Evolutionary conservation across 1,284 basidiomycete genomes (phyloP), one percentile per base, ranked within the genome.

Genomic region (Stereum hirsutum): DNA sequence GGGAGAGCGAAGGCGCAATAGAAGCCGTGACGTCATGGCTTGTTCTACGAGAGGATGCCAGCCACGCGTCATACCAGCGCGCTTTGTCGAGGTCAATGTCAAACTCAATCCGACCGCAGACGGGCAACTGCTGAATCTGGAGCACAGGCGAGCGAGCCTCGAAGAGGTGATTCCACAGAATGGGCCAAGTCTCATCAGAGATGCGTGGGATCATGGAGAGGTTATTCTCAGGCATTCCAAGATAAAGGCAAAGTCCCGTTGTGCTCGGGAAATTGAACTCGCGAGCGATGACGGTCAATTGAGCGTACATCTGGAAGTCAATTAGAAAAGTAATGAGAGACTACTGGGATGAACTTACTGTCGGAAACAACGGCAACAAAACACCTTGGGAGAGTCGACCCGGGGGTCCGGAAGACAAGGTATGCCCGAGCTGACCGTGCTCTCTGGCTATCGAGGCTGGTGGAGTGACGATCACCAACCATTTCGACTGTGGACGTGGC

Each of bases 241-340:
- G 66, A 56, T 87, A 89, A 15, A 89, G 68, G 54, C 81, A 85
- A 12, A 89, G 56, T 11, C 85, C 86, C 10, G 74, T 59, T 5
- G 71, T 81, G 59, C 81, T 86, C 2, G 85, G 85, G 53, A 89
- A 82, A 54, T 76, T 82, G 61, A 80, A 89, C 58, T 89, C 86
- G 40, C 78, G 75, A 11, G 85, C 83, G 47, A 89, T 87, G 6
- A 82, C 81, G 39, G 72, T 69, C 26, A 89, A 63, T 59, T 89
- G 85, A 20, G 70, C 76, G 54, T 75, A 80, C 68, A 88, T 74
- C 86, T 89, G 45, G 19, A 34, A 34, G 6, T 24, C 43, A 35
- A 42, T 43, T 39, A 37, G 14, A 33, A 34, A 6, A 17, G 39
- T 31, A 35, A 19, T 31, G 14, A 39, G 33, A 21, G 42, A 44